Conservation (phyloP, 75 land plant species). For the Azolla pinnata region DNA sequence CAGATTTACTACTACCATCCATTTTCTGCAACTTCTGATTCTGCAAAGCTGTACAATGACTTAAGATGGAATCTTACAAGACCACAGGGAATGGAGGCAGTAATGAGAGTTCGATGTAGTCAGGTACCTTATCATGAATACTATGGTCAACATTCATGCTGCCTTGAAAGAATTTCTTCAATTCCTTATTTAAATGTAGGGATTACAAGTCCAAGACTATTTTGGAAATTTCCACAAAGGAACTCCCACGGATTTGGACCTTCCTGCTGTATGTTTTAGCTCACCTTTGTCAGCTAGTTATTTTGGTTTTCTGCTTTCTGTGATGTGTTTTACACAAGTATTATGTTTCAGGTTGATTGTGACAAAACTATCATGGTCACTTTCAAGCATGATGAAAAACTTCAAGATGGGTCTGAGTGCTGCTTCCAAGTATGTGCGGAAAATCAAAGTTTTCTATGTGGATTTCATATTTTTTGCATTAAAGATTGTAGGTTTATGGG, state of each 20-base stretch:
- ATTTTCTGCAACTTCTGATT: slow-evolving; percentile 73
- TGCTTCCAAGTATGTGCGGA: slow-evolving; percentile 82
- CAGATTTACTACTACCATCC: slow-evolving; percentile 89
- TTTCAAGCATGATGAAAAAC: slow-evolving; percentile 92
- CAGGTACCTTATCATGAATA: too few species aligned
- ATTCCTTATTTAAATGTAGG: slow-evolving; percentile 37
- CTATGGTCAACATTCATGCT: background rate
- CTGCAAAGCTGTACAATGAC: slow-evolving; percentile 96
- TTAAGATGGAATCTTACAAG: slow-evolving; percentile 95
- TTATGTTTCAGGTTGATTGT: slow-evolving; percentile 72
- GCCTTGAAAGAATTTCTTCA: background rate
- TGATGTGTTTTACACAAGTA: too few species aligned
- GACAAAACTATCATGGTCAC: slow-evolving; percentile 98
- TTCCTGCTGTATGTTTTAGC: slow-evolving; percentile 73
- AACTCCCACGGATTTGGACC: slow-evolving; percentile 92
- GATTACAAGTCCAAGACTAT: slow-evolving; percentile 95
- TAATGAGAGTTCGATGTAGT: slow-evolving; percentile 98
- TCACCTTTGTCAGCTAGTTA: too few species aligned
- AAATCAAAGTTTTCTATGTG: too few species aligned
- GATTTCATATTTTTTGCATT: too few species aligned
- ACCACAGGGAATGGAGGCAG: slow-evolving; percentile 96
- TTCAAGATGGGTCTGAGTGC: slow-evolving; percentile 86
- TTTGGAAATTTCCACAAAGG: slow-evolving; percentile 88
- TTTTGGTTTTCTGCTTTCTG: too few species aligned
- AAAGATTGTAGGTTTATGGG: too few species aligned